These are phyloP conservation scores for Leptographium lundbergii DNA, from an alignment of 2,329 filamentous ascomycete genomes.

Conservation along the genomic window DNA sequence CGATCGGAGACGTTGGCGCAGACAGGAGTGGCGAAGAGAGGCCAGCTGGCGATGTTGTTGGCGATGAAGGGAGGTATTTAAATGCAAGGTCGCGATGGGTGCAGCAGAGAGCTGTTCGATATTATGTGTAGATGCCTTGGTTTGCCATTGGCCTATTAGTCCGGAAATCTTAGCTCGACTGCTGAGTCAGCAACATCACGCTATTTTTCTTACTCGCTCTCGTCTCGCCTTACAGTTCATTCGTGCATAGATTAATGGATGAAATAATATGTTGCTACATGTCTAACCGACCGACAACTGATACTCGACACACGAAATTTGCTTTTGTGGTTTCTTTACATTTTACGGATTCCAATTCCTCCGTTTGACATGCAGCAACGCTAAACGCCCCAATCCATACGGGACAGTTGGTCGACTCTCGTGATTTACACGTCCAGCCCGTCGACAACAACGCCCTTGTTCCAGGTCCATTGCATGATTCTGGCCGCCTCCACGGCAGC, in stretches of 20 bases:
- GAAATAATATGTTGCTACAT: not conserved
- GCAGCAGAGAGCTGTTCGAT: not conserved
- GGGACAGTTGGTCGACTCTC: not conserved
- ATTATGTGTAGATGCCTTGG: not conserved
- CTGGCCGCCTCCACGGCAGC: conserved; percentile 64
- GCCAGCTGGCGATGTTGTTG: not conserved
- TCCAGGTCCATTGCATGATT: conserved; percentile 71
- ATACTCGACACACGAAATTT: not conserved
- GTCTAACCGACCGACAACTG: not conserved
- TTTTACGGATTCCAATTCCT: not conserved
- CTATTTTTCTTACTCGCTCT: no score
- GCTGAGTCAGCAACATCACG: not conserved
- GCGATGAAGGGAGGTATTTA: conserved; percentile 5
- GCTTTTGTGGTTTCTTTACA: not conserved
- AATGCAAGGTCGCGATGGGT: not conserved
- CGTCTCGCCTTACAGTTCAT: no score
- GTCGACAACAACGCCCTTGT: conserved; percentile 73
- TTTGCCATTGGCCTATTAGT: not conserved
- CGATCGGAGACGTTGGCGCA: no score
- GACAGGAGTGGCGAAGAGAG: no score
- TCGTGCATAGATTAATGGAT: no score
- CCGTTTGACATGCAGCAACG: not conserved
- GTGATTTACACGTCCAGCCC: conserved; percentile 61
- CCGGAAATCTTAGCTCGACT: not conserved
- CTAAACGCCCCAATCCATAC: not conserved